Evolutionary conservation across 768 basidiomycete genomes (phyloP).

Genomic region (Suillus sp.): DNA sequence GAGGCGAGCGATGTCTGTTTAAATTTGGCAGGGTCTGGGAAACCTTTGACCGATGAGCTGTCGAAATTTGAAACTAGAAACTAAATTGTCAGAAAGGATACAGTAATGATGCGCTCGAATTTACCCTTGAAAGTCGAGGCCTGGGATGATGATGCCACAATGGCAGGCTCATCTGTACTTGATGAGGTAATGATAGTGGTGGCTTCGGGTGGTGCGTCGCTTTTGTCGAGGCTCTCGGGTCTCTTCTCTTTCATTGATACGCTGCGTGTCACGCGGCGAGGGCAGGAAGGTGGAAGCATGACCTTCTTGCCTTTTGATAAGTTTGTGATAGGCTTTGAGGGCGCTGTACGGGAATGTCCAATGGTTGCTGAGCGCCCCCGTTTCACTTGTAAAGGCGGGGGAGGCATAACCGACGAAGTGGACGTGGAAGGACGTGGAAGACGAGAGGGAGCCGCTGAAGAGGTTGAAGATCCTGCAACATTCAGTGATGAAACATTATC

Average conservation of each 20-base stretch:
- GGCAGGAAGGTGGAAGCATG: constrained; percentile 7
- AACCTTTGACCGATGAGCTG: constrained; percentile 18
- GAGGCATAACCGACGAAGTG: constrained; percentile 13
- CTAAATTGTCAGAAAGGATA: neutral
- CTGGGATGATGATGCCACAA: neutral
- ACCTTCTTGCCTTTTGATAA: constrained; percentile 13
- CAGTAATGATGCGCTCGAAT: neutral
- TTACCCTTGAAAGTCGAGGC: neutral
- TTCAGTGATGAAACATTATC: neutral
- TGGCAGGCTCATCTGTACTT: neutral
- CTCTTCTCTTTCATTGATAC: constrained; percentile 29
- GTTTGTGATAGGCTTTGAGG: constrained; percentile 4
- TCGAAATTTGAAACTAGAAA: constrained; percentile 13
- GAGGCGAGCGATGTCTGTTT: constrained; percentile 28
- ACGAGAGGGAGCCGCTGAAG: constrained; percentile 9
- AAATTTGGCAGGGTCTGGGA: constrained; percentile 20
- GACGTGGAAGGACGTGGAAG: neutral
- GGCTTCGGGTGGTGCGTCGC: neutral
- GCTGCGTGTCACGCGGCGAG: constrained; percentile 31
- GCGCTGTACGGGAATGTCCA: neutral
- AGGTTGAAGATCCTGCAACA: constrained; percentile 6
- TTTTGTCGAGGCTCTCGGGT: constrained; percentile 8
- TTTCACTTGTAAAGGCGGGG: constrained; percentile 6
- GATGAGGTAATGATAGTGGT: too few relatives aligned
- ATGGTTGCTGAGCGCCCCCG: neutral